A percentile compares a stretch with the other conserved stretches of the same genome.
Conservation (phyloP, 345 rosid species). For the Citrus inodora region DNA sequence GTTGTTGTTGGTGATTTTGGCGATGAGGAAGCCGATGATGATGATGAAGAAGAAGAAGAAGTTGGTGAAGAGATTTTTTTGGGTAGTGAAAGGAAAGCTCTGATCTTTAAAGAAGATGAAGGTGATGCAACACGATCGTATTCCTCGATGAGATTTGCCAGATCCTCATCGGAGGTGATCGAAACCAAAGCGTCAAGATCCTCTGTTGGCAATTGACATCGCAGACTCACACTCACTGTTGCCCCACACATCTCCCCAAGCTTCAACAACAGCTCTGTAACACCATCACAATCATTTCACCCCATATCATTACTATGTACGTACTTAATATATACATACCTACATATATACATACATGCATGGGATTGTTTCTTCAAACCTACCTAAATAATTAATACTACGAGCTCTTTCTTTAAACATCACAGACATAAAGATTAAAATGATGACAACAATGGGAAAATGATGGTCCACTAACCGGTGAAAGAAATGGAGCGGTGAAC, state of each 20-base stretch:
- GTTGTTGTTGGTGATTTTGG: constrained; percentile 27
- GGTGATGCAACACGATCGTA: constrained; percentile 55
- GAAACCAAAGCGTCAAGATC: constrained; percentile 88
- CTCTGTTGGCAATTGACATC: constrained; percentile 87
- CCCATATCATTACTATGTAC: neutral
- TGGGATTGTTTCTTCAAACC: neutral
- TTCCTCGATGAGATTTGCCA: constrained; percentile 82
- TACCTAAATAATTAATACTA: too few relatives aligned
- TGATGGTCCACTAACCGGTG: constrained; percentile 40
- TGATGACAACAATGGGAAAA: neutral
- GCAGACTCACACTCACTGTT: constrained; percentile 47
- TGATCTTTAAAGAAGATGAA: constrained; percentile 58
- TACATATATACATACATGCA: neutral
- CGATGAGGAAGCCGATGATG: constrained; percentile 43
- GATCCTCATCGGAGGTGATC: constrained; percentile 81
- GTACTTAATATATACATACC: neutral
- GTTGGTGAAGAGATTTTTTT: constrained; percentile 23
- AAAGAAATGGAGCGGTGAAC: constrained; percentile 70
- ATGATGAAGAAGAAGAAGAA: constrained; percentile 18
- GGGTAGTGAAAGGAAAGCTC: constrained; percentile 64
- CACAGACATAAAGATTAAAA: neutral
- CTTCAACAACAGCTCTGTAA: constrained; percentile 72
- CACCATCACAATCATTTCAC: constrained; percentile 23
- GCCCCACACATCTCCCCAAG: constrained; percentile 63
- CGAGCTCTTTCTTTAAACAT: too few relatives aligned